Base-by-base conservation (phyloP, 352 stramenopile genomes). In the Pythium graminicola region DNA sequence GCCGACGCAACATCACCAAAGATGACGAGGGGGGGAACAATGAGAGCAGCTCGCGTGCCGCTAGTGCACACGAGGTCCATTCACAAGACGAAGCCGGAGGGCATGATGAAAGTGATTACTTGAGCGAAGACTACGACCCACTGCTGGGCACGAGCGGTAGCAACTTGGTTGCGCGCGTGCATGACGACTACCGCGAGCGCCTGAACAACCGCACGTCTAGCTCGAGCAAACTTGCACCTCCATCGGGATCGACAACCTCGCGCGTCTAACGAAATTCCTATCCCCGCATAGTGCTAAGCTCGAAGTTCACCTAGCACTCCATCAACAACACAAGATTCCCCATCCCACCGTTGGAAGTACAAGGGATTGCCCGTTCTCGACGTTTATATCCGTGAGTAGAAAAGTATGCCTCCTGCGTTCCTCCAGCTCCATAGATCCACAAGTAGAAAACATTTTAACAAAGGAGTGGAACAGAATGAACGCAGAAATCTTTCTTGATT, bases 171-270 rank as follows among this genome's bases (percentile, higher is more conserved):
- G 73, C 68, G 23, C 78, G 85, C 44, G 81, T 91, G 33, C 78
- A 89, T 44, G 73, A 86, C 31, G 76, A 87, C 50, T 91, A 89
- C 45, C 73, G 71, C 32, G 78, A 88, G 50, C 77, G 78, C 7
- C 50, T 91, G 51, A 86, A 67, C 48, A 73, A 79, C 39, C 76
- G 70, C 14, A 69, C 35, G 20, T 58, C 44, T 17, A 75, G 57
- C 32, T 36, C 29, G 13, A 61, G 26, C 41, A 64, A 71, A 46
- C 53, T 57, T 26, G 49, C 56, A 17, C 27, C 48, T 6, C 17
- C 48, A 9, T 41, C 46, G 7, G 48, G 55, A 36, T 58, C 56
- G 33, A 36, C 48, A 13, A 49, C 49, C 17, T 47, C 49, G 1
- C 57, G 57, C 48, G 54, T 64, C 31, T 54, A 33, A 55, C 28